Percentiles rank a stretch among this genome's conserved stretches.
phyloP scores from a whole-genome alignment of 1,139 yeast species.

The Entelexis paramagnoliae region DNA sequence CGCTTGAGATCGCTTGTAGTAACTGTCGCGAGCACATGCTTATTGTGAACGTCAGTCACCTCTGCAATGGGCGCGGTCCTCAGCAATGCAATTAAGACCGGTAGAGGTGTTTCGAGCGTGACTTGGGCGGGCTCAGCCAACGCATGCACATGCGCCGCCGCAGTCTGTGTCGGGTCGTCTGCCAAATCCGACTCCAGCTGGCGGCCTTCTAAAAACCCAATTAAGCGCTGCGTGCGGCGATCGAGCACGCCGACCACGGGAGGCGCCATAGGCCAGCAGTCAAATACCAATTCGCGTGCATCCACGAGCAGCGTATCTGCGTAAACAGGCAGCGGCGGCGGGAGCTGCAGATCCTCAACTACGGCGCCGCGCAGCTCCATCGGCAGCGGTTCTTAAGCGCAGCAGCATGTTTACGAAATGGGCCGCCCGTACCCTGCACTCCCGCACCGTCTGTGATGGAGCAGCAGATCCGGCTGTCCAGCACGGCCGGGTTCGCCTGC shows the following conservation, averaged over 20 bases:
- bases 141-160: conserved; percentile 5
- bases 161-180: conserved; percentile 28
- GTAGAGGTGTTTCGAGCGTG: conserved; percentile 21
- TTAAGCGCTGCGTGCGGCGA: conserved; percentile 40
- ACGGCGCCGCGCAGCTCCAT: conserved; percentile 34
- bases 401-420: too few relatives aligned
- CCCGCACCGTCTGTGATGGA: background rate
- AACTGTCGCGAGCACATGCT: conserved; percentile 53
- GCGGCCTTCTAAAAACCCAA: conserved; percentile 50
- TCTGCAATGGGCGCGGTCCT: background rate
- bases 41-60: conserved; percentile 42
- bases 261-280: conserved; percentile 47
- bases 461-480: conserved; percentile 2
- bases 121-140: conserved; percentile 33
- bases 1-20: conserved; percentile 48
- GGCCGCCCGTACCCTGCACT: background rate
- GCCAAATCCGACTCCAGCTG: conserved; percentile 30
- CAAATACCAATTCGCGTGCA: conserved; percentile 42
- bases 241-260: conserved; percentile 39
- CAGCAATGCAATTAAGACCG: conserved; percentile 38
- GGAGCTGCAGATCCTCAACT: conserved; percentile 52
- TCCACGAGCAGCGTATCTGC: conserved; percentile 43
- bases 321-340: conserved; percentile 49
- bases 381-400: too few relatives aligned
- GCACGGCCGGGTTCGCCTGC: conserved; percentile 59